A percentile compares a stretch with the other conserved stretches of the same genome.
These are phyloP conservation scores for Hanseniaspora meyeri DNA, from an alignment of 805 yeast species.

Conservation along the genomic window DNA sequence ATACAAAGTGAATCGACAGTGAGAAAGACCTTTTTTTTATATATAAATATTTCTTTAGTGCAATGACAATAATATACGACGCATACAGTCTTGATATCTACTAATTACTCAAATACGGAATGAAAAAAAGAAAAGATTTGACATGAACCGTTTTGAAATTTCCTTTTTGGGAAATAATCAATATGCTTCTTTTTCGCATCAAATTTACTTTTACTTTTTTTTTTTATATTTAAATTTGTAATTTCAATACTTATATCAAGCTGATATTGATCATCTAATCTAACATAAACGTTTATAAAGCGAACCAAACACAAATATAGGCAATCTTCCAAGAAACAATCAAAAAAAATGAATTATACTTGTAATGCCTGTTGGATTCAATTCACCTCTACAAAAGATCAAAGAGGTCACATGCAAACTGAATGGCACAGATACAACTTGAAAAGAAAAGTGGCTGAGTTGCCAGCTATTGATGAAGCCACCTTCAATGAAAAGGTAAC, in stretches of 20 bases:
- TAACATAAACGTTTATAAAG: not conserved
- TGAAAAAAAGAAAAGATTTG: not conserved
- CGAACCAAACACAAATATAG: not conserved
- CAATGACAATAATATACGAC: too few relatives aligned
- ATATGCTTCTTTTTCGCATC: not conserved
- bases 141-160: not conserved
- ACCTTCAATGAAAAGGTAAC: constrained; percentile 58
- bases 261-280: too few relatives aligned
- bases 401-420: constrained; percentile 85
- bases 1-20: too few relatives aligned
- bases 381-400: constrained; percentile 63
- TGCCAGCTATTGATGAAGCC: constrained; percentile 61
- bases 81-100: too few relatives aligned
- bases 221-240: not conserved
- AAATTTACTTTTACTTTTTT: not conserved
- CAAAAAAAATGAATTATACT: constrained; percentile 32
- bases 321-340: too few relatives aligned
- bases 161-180: not conserved
- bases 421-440: constrained; percentile 97
- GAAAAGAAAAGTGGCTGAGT: constrained; percentile 80
- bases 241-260: too few relatives aligned
- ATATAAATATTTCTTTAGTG: too few relatives aligned
- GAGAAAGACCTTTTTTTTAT: too few relatives aligned
- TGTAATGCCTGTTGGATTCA: constrained; percentile 82
- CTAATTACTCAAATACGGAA: too few relatives aligned